Base-by-base conservation (phyloP, 1,284 basidiomycete species). In the Xerocomus minutiporus region DNA sequence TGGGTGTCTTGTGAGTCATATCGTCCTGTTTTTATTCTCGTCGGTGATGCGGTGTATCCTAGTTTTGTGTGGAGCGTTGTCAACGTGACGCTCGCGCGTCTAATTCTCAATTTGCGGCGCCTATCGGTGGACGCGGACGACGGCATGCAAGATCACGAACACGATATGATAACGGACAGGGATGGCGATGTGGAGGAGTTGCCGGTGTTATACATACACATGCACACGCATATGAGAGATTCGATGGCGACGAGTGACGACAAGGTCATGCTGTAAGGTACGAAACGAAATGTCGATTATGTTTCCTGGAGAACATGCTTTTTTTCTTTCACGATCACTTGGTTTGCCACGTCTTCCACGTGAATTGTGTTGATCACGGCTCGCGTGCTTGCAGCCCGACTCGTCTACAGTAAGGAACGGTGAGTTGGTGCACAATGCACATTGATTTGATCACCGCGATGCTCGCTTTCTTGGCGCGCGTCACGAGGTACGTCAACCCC, bases 1-100 rank as follows among this genome's bases (percentile, higher is more conserved):
- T 71, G 41, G 62, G 62, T 44, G 46, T 69, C 50, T 68, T 67
- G 71, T 70, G 23, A 2, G 61, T 62, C 20, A 12, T 46, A 42
- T 39, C 38, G 29, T 29, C 9, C 29, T 8, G 29, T 4, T 13
- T 32, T 34, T 34, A 34, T 31, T 31, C 12, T 28, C 13, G 32
- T 20, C 9, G 39, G 25, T 26, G 23, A 26, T n/a, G 8, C n/a
- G 28, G 28, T 28, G 8, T 29, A 26, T 8, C 8, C 13, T 50
- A 77, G 75, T 53, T 71, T 76, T 57, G 54, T 74, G 8, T 77
- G 73, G 73, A 69, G 70, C 47, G 45, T 67, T 6, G 66, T 64
- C 35, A 74, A 71, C 28, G 60, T 73, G 3, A 72, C 72, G 13
- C 61, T 73, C 15, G 63, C 71, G 4, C 67, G 67, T 9, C 67